These are phyloP conservation scores for Sanghuangporus baumii DNA, from an alignment of 1,284 basidiomycete genomes.

Conservation along the genomic window DNA sequence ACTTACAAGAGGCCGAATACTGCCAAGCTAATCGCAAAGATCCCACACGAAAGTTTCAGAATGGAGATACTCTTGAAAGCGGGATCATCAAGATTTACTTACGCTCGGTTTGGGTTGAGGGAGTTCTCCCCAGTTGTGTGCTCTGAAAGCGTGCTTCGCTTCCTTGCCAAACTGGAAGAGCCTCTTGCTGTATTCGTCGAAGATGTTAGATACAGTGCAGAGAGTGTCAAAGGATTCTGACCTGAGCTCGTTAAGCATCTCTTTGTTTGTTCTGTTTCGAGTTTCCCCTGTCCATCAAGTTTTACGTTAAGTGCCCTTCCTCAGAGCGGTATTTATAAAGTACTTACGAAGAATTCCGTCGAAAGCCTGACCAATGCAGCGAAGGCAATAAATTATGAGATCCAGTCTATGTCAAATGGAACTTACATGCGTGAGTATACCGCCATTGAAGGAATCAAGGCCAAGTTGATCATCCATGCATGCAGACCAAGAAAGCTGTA, in stretches of 20 bases:
- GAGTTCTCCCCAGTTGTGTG: not conserved
- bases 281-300: slow-evolving; percentile 1
- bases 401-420: not conserved
- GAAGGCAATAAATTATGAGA: not conserved
- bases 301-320: not conserved
- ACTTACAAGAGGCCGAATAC: slow-evolving; percentile 8
- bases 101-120: slow-evolving; percentile 15
- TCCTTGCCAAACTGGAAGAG: slow-evolving; percentile 4
- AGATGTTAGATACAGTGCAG: not conserved
- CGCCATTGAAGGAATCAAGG: slow-evolving; percentile 7
- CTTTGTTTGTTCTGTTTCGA: slow-evolving; percentile 3
- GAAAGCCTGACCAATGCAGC: slow-evolving; percentile 2
- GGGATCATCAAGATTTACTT: not conserved
- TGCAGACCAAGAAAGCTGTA: slow-evolving; percentile 18
- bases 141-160: slow-evolving; percentile 6
- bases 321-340: not conserved
- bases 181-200: not conserved
- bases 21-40: slow-evolving; percentile 4
- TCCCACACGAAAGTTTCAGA: too few relatives aligned
- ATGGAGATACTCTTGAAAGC: not conserved
- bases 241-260: slow-evolving; percentile 13
- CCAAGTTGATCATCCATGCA: slow-evolving; percentile 15
- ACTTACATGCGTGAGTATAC: slow-evolving; percentile 12
- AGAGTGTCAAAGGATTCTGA: not conserved
- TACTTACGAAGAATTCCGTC: slow-evolving; percentile 8